Evolutionary conservation across 2,329 filamentous ascomycete species (phyloP), one percentile per base, ranked within the genome.

Genomic region (Claviceps sp.): DNA sequence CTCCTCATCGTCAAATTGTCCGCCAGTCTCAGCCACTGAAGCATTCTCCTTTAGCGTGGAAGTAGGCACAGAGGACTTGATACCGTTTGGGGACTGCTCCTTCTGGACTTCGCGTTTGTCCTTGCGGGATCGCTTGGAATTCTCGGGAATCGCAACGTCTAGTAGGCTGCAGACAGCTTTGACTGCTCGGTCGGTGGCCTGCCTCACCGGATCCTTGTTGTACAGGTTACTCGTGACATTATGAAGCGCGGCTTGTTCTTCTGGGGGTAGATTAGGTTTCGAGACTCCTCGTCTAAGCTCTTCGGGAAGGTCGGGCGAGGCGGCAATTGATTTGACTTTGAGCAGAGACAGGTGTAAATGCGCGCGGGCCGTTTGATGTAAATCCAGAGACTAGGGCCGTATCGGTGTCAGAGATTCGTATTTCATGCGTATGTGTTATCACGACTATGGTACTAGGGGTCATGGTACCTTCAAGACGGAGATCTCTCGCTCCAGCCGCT

Each of bases 401-500:
- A 41, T 54, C 40, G 51, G 47, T 11, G 5, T 8, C 14, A 43
- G 26, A 1, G 37, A 11, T 18, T 18, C 37, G 2, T 8, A 41
- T 6, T 6, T 48, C n/a, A 5, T 37, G 18, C 22, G 5, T 6
- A 37, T 20, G 20, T 8, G 22, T 24, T 4, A 8, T 22, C 18
- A 20, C 20, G n/a, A 8, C 7, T 14, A 6, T 22, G 16, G 34
- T n/a, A n/a, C 9, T 20, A 20, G 18, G 4, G 38, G 16, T 20
- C 38, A 37, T 18, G 11, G 20, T 4, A 71, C 80, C 70, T 79
- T 81, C 13, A 82, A 62, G 8, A 79, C 74, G 0, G 69, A 63
- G 45, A 80, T 62, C 61, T 81, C 86, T 37, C 76, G 75, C 55
- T 86, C 78, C 37, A 90, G 68, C 20, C 85, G 72, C 53, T 71